These are phyloP conservation scores for Phytophthora tentaculata DNA, from an alignment of 352 stramenopile species.

Conservation along the genomic window DNA sequence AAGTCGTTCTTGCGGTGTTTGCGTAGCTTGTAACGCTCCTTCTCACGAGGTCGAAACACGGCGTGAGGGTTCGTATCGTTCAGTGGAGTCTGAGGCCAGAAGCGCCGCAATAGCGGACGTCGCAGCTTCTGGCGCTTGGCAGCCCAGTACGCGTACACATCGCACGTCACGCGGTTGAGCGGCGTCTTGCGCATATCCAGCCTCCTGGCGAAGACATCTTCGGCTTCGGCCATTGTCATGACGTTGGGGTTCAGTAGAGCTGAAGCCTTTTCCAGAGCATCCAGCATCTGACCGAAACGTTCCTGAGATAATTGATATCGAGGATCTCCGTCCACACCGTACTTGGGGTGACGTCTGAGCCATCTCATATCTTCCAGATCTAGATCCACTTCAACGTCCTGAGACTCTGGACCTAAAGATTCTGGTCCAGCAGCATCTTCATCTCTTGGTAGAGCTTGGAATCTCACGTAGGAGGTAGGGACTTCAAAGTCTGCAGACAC, in stretches of 20 bases:
- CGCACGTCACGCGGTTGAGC: constrained; percentile 72
- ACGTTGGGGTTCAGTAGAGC: constrained; percentile 82
- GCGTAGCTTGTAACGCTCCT: constrained; percentile 97
- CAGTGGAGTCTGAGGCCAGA: constrained; percentile 95
- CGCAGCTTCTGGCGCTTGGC: constrained; percentile 92
- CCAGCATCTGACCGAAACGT: constrained; percentile 82
- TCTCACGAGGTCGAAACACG: constrained; percentile 98
- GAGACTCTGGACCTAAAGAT: constrained; percentile 33
- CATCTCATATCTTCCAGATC: constrained; percentile 90
- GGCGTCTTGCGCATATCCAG: constrained; percentile 72
- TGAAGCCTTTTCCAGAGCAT: constrained; percentile 86
- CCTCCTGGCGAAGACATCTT: constrained; percentile 77
- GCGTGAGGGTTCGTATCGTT: constrained; percentile 99
- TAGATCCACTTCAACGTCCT: constrained; percentile 78
- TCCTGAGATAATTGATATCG: constrained; percentile 77
- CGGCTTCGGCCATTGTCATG: constrained; percentile 72
- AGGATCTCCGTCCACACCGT: constrained; percentile 80
- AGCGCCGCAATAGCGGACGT: constrained; percentile 94
- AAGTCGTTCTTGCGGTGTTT: constrained; percentile 98
- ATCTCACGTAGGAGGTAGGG: constrained; percentile 84
- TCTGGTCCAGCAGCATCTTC: constrained; percentile 30
- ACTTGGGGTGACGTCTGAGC: constrained; percentile 83
- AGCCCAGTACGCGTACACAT: constrained; percentile 97
- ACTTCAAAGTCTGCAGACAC: constrained; percentile 75
- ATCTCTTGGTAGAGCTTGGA: constrained; percentile 65